Conservation (phyloP, 2,329 filamentous ascomycete genomes). For the Colletotrichum acutatum region DNA sequence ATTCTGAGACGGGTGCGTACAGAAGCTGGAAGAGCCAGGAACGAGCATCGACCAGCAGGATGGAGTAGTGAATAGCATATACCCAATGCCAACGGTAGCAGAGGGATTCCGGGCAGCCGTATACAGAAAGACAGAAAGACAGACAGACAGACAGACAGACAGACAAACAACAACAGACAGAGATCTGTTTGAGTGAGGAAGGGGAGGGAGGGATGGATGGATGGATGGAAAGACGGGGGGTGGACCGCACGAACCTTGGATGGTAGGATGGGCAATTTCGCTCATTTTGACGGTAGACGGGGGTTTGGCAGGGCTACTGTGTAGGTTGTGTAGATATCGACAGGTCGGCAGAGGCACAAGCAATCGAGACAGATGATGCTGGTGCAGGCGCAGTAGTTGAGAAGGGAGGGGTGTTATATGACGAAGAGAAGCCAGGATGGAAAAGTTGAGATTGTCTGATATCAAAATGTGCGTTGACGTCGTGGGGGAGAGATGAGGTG, state of each 20-base stretch:
- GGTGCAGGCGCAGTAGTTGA: constrained; percentile 12
- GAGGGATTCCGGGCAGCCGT: background rate
- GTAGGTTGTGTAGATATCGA: constrained; percentile 22
- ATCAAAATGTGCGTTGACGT: constrained; percentile 4
- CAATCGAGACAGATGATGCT: constrained; percentile 6
- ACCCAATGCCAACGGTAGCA: background rate
- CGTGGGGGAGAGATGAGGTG: background rate
- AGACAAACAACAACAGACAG: too few species aligned
- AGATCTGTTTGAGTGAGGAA: background rate
- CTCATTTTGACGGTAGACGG: constrained; percentile 53
- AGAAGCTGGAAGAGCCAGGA: background rate
- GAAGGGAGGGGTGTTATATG: constrained; percentile 23
- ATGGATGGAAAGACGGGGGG: constrained; percentile 1
- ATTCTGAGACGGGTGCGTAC: background rate
- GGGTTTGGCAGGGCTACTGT: constrained; percentile 21
- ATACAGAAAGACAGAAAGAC: background rate
- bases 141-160: background rate
- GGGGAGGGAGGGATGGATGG: background rate
- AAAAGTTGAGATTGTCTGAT: background rate
- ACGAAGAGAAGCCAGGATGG: constrained; percentile 23
- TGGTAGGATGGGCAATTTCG: constrained; percentile 67
- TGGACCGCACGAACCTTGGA: constrained; percentile 61
- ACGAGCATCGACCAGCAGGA: background rate
- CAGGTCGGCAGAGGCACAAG: constrained; percentile 21
- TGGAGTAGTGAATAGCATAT: background rate